These are phyloP conservation scores for Gymnopus androsaceus DNA, from an alignment of 1,284 basidiomycete genomes.

Conservation along the genomic window DNA sequence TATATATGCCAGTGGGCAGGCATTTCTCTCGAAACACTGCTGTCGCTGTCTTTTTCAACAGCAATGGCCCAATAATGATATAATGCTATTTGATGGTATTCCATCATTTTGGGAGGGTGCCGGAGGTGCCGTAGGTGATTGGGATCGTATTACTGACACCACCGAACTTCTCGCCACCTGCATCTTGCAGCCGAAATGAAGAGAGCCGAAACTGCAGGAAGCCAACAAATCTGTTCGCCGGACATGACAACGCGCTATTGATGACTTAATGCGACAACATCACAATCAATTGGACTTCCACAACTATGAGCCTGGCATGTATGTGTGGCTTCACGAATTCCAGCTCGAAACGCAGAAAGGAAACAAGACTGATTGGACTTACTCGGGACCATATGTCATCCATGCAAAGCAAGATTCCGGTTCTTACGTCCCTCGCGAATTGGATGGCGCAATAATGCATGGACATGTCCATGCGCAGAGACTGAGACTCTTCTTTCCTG, in stretches of 20 bases:
- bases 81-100: too few species aligned
- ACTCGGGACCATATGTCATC: constrained; percentile 12
- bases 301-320: constrained; percentile 4
- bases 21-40: too few species aligned
- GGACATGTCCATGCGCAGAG: constrained; percentile 24
- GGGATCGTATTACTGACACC: constrained; percentile 23
- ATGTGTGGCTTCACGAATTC: constrained; percentile 32
- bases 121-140: too few species aligned
- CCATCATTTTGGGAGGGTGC: too few species aligned
- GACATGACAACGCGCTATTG: constrained; percentile 23
- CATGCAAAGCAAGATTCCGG: constrained; percentile 4
- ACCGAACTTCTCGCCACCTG: constrained; percentile 29
- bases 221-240: constrained; percentile 18
- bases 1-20: too few species aligned
- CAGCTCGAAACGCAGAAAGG: constrained; percentile 27
- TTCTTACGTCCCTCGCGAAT: constrained; percentile 1
- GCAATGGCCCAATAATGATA: too few species aligned
- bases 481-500: constrained; percentile 32
- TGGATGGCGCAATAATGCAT: constrained; percentile 16
- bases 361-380: constrained; percentile 7
- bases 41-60: too few species aligned
- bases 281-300: constrained; percentile 15
- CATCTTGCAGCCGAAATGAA: constrained; percentile 24
- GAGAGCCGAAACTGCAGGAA: constrained; percentile 21
- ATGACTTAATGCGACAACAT: constrained; percentile 25